A percentile compares a stretch with the other conserved stretches of the same genome.
phyloP scores from a whole-genome alignment of 2,329 filamentous ascomycete genomes.

The Colletotrichum chlorophyti region DNA sequence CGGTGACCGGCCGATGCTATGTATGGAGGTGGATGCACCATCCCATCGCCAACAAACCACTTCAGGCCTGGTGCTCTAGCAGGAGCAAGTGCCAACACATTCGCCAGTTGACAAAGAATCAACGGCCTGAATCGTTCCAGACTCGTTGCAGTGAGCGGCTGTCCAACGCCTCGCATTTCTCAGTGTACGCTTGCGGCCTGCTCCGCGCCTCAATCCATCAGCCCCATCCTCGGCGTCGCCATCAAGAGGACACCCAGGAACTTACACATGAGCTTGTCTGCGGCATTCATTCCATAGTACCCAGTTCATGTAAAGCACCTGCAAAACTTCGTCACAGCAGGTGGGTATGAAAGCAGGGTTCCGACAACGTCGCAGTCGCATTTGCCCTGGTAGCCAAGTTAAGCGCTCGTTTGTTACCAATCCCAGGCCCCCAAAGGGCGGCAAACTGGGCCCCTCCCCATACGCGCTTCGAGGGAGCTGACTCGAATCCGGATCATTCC shows the following conservation, averaged over 20 bases:
- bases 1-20: neutral
- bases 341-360: neutral
- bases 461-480: neutral
- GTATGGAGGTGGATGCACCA: neutral
- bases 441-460: slow-evolving; percentile 8
- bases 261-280: too few relatives aligned
- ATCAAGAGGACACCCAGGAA: too few relatives aligned
- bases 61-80: neutral
- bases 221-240: too few relatives aligned
- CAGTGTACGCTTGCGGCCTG: slow-evolving; percentile 13
- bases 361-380: neutral
- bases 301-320: neutral
- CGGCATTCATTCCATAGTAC: too few relatives aligned
- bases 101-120: too few relatives aligned
- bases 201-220: slow-evolving; percentile 14
- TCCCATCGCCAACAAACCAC: neutral
- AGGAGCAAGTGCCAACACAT: too few relatives aligned
- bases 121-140: too few relatives aligned
- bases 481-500: slow-evolving; percentile 5
- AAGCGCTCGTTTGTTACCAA: slow-evolving; percentile 2
- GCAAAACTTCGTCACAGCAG: neutral
- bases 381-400: slow-evolving; percentile 10
- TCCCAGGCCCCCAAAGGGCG: slow-evolving; percentile 2
- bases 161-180: neutral
- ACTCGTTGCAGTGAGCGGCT: neutral